A percentile compares a stretch with the other conserved stretches of the same genome.
Conservation (phyloP, 2,329 filamentous ascomycete species). For the Capronia coronata region DNA sequence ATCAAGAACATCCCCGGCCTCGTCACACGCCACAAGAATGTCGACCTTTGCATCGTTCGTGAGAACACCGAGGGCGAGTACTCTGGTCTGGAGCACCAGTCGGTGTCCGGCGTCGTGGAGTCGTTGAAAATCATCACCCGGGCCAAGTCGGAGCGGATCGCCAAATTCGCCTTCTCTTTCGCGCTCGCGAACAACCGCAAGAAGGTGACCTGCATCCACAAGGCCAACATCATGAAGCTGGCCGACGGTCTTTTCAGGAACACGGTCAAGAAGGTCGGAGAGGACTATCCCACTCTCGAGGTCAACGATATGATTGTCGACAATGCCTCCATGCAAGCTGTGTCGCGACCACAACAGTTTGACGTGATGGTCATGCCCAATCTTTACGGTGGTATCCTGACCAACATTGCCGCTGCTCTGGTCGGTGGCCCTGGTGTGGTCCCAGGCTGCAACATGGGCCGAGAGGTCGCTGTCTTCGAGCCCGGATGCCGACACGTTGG, state of each 20-base stretch:
- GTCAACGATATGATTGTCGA: constrained; percentile 99
- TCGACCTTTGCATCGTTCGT: constrained; percentile 98
- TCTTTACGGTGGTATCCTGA: constrained; percentile 65
- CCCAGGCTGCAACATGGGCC: constrained; percentile 98
- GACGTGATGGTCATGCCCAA: constrained; percentile 99
- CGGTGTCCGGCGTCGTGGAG: constrained; percentile 91
- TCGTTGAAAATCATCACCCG: constrained; percentile 99
- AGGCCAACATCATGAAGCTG: constrained; percentile 99
- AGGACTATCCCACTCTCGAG: constrained; percentile 93
- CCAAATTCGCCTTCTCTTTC: constrained; percentile 97
- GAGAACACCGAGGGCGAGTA: constrained; percentile 99
- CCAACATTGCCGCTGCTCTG: constrained; percentile 95
- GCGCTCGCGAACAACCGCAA: constrained; percentile 97
- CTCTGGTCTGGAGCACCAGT: constrained; percentile 97
- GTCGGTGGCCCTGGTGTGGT: constrained; percentile 96
- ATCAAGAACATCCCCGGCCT: constrained; percentile 99
- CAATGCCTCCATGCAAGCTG: constrained; percentile 99
- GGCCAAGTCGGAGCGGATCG: constrained; percentile 97
- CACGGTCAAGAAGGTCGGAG: constrained; percentile 87
- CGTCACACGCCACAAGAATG: constrained; percentile 91
- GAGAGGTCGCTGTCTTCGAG: constrained; percentile 96
- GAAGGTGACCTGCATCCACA: constrained; percentile 99
- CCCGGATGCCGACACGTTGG: constrained; percentile 98
- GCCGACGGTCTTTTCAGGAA: constrained; percentile 97
- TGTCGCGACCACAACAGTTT: constrained; percentile 93